These are phyloP conservation scores for Solanum ahanhuiri DNA, from an alignment of 257 asterid genomes.

Conservation along the genomic window DNA sequence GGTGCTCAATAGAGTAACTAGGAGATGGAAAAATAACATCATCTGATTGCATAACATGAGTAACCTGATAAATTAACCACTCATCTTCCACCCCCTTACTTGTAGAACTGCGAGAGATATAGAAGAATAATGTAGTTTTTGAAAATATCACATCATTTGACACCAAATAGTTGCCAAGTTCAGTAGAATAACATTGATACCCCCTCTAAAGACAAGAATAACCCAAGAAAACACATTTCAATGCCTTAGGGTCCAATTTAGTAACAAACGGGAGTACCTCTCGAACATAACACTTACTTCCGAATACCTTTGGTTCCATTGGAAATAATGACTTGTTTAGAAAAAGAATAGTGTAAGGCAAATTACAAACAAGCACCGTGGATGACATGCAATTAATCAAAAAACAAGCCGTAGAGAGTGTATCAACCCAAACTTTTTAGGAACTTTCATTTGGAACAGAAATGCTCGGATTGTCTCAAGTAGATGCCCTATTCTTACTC, in stretches of 20 bases:
- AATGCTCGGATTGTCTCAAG: background rate
- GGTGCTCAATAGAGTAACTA: background rate
- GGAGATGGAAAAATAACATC: background rate
- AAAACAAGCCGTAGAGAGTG: background rate
- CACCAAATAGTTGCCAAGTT: background rate
- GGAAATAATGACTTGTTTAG: background rate
- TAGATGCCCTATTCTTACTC: background rate
- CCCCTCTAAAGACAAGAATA: background rate
- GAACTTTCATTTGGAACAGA: background rate
- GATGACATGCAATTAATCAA: too few species aligned
- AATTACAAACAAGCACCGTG: too few species aligned
- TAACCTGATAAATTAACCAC: background rate
- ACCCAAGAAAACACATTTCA: background rate
- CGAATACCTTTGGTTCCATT: background rate
- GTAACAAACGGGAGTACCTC: background rate
- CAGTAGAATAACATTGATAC: background rate
- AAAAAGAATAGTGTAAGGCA: background rate
- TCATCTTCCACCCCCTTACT: background rate
- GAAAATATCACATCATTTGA: background rate
- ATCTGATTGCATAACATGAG: background rate
- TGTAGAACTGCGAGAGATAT: background rate
- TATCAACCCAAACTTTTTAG: background rate
- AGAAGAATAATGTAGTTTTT: background rate
- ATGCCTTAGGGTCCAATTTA: background rate
- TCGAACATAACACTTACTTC: background rate